Conservation (phyloP, 306 rosid genomes). For the Ceratonia siliqua region DNA sequence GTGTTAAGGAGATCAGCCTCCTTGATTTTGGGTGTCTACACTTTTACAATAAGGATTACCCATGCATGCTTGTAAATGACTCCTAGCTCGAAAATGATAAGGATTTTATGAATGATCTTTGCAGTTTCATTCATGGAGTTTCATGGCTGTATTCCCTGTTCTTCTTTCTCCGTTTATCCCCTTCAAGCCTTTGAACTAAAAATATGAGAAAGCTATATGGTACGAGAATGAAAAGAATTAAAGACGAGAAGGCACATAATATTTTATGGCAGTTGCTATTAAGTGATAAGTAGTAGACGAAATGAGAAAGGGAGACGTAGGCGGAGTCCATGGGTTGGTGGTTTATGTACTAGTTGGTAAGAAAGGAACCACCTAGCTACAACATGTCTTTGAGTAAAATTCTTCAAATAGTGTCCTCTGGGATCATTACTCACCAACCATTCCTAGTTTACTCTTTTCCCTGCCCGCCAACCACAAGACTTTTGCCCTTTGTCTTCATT, state of each 20-base stretch:
- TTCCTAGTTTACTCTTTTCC: neutral
- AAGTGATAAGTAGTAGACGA: too few relatives aligned
- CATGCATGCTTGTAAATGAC: neutral
- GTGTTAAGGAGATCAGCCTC: slow-evolving; percentile 7
- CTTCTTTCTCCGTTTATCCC: neutral
- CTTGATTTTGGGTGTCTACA: slow-evolving; percentile 34
- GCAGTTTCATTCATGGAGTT: neutral
- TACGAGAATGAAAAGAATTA: neutral
- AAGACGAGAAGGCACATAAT: neutral
- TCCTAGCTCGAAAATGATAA: neutral
- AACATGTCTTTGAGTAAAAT: slow-evolving; percentile 19
- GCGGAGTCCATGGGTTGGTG: neutral
- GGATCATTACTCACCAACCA: neutral
- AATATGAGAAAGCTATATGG: neutral
- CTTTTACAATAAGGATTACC: slow-evolving; percentile 30
- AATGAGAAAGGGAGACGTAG: neutral
- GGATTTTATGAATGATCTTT: neutral
- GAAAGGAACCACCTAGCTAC: slow-evolving; percentile 30
- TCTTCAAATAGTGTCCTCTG: neutral
- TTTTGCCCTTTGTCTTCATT: neutral
- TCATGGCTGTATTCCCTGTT: neutral
- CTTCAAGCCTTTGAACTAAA: neutral
- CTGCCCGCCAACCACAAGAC: neutral
- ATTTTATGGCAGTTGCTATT: too few relatives aligned
- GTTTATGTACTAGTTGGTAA: slow-evolving; percentile 8